These are phyloP conservation scores for Neofusicoccum parvum DNA, from an alignment of 2,329 filamentous ascomycete genomes.

Conservation along the genomic window DNA sequence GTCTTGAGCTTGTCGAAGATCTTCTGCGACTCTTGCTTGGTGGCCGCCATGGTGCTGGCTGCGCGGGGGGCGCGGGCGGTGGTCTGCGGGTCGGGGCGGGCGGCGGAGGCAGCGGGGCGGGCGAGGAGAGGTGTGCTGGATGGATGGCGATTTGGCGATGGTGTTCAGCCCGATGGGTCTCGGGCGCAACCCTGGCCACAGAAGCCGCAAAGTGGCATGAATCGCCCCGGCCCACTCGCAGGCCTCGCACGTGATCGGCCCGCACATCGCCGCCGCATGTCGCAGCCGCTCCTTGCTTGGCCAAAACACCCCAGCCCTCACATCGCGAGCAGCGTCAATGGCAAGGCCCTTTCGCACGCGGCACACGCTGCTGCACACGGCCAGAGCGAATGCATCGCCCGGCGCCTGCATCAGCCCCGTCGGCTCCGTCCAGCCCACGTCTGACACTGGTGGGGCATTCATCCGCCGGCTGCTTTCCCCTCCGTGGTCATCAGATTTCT, in stretches of 20 bases:
- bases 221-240: neutral
- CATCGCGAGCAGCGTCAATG: neutral
- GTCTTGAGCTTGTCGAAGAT: conserved; percentile 97
- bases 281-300: neutral
- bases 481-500: neutral
- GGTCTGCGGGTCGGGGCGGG: neutral
- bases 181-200: neutral
- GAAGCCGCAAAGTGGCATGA: conserved; percentile 21
- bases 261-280: neutral
- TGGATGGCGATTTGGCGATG: conserved; percentile 14
- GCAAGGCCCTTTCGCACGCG: neutral
- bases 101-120: conserved; percentile 1
- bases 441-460: neutral
- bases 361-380: neutral
- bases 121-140: neutral
- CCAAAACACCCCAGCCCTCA: neutral
- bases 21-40: conserved; percentile 93
- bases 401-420: neutral
- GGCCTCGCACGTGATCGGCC: conserved; percentile 12
- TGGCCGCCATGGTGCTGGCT: conserved; percentile 61
- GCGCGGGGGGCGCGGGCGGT: neutral
- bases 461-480: neutral
- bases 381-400: neutral
- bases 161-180: conserved; percentile 15
- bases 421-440: neutral